Evolutionary conservation across 2,329 filamentous ascomycete genomes (phyloP), one percentile per base, ranked within the genome.

Genomic region (Xylaria sp.): DNA sequence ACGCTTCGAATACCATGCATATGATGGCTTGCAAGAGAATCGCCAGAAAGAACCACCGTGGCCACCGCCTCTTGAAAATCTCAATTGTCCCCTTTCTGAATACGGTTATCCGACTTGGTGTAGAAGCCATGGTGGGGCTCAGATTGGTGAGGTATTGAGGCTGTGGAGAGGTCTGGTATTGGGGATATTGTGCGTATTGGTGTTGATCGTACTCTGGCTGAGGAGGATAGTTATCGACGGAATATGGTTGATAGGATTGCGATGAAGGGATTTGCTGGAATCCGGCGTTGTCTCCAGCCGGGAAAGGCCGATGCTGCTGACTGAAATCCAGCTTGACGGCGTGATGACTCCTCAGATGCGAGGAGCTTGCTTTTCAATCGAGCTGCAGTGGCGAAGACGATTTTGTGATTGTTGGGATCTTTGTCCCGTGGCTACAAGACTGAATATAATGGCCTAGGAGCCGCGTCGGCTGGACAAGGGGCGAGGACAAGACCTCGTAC

Each of bases 1-100:
- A 97, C 93, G 92, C 88, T 85, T 99, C 95, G 72, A 98, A 91
- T 27, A 87, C 90, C 73, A 98, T 86, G 71, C 93, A 92, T 63
- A 97, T 86, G 69, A 92, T 81, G 70, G 93, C 92, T 84, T 99
- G 96, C 65, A 92, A 71, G 54, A 91, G 80, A 42, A 93, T 90
- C 42, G 92, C 86, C 71, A 89, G 79, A 81, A 97, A 89, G 79
- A 98, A 98, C 69, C 89, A 84, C 85, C 93, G 95, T 17, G 94
- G 94, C 95, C 96, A 99, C 77, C 86, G 88, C 65, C 92, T 92
- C 78, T 90, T 92, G 75, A 97, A 91, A 74, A 92, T 89, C 78
- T 94, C 95, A 84, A 94, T 89, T 74, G 81, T 88, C 75, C 77
- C 77, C 72, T 77, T 75, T 70, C 75, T 78, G 75, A 80, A 77